These are phyloP conservation scores for Pestalotiopsis sp. DNA, from an alignment of 2,329 filamentous ascomycete genomes.

Conservation along the genomic window DNA sequence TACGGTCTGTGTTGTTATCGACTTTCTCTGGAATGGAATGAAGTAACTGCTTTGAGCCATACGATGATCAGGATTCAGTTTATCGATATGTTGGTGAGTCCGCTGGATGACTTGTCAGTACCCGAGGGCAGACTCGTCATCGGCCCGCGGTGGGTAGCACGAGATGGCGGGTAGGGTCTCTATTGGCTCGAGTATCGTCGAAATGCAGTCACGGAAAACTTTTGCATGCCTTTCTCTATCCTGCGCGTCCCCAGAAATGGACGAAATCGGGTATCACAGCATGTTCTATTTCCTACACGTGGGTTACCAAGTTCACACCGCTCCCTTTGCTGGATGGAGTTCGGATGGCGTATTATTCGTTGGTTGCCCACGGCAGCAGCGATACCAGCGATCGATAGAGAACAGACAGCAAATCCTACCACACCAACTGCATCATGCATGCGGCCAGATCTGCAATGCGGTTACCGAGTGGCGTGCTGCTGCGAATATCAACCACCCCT, in stretches of 20 bases:
- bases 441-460: neutral
- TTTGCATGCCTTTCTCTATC: neutral
- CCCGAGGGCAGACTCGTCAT: neutral
- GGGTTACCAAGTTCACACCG: neutral
- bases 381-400: neutral
- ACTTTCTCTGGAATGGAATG: neutral
- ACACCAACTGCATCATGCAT: neutral
- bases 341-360: neutral
- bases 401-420: neutral
- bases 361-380: neutral
- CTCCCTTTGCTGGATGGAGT: neutral
- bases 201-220: neutral
- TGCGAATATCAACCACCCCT: no score
- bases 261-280: neutral
- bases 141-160: neutral
- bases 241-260: neutral
- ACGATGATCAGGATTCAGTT: neutral
- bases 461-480: neutral
- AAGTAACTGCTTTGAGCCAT: neutral
- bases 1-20: neutral
- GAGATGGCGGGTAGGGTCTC: neutral
- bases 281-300: neutral
- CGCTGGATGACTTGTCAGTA: neutral
- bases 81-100: neutral
- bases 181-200: neutral